Evolutionary conservation across 305 asterid species (phyloP).

Genomic region (Fraxinus albicans): DNA sequence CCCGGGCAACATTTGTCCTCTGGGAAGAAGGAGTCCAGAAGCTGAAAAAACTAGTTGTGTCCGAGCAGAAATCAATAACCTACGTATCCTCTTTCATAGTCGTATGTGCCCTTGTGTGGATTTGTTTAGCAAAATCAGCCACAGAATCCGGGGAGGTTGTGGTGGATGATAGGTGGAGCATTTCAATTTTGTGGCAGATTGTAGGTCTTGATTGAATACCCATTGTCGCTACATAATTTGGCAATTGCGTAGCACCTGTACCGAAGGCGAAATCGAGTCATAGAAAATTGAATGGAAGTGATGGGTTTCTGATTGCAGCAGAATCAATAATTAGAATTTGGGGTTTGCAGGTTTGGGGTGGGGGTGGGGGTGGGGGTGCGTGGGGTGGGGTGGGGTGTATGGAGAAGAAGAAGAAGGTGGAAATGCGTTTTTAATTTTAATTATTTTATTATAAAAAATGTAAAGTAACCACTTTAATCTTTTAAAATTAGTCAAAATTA

Average conservation of each 20-base stretch:
- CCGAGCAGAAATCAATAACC: not conserved
- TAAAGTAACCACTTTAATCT: too few relatives aligned
- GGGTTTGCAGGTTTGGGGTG: too few relatives aligned
- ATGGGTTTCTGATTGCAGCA: conserved; percentile 26
- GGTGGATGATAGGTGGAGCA: conserved; percentile 3
- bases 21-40: conserved; percentile 2
- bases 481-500: too few relatives aligned
- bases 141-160: not conserved
- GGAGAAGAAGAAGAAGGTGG: too few relatives aligned
- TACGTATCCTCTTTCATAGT: conserved; percentile 24
- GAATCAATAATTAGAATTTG: conserved; percentile 6
- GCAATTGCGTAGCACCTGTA: conserved; percentile 24
- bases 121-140: conserved; percentile 30
- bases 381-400: too few relatives aligned
- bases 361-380: too few relatives aligned
- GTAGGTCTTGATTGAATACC: conserved; percentile 23
- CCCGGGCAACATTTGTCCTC: conserved; percentile 27
- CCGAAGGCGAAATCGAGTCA: not conserved
- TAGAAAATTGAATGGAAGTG: conserved; percentile 5
- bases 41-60: conserved; percentile 19
- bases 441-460: too few relatives aligned
- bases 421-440: too few relatives aligned
- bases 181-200: conserved; percentile 18
- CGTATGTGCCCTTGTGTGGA: conserved; percentile 27
- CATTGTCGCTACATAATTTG: conserved; percentile 34